Evolutionary conservation across 106 monocot genomes (phyloP).

Genomic region (Dioscorea zingiberensis): DNA sequence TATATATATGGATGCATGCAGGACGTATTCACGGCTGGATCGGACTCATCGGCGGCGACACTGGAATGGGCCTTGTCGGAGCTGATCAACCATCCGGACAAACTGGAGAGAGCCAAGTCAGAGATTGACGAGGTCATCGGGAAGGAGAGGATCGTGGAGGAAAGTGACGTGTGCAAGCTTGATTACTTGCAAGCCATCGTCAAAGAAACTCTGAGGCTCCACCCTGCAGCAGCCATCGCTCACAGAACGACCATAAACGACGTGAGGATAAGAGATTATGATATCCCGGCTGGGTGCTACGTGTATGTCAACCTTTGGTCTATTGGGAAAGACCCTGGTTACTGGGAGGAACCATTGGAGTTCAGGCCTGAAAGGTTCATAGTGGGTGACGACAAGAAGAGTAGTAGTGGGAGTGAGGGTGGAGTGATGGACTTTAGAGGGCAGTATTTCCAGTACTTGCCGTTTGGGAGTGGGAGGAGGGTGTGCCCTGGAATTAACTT

Average conservation of each 20-base stretch:
- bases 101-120: background rate
- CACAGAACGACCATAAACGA: conserved; percentile 8
- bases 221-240: conserved; percentile 21
- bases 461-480: conserved; percentile 50
- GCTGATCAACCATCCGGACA: conserved; percentile 20
- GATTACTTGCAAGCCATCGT: conserved; percentile 32
- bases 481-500: conserved; percentile 34
- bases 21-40: conserved; percentile 31
- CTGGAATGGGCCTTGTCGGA: conserved; percentile 19
- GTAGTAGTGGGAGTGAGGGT: no score
- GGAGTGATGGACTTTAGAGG: conserved; percentile 23
- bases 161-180: conserved; percentile 23
- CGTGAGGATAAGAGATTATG: conserved; percentile 9
- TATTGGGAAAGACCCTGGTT: conserved; percentile 25
- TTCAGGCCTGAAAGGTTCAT: conserved; percentile 16
- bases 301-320: conserved; percentile 34
- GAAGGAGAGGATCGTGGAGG: conserved; percentile 16
- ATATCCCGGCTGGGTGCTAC: conserved; percentile 11
- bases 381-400: no score
- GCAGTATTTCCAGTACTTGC: conserved; percentile 29
- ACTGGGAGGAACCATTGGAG: conserved; percentile 22
- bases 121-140: conserved; percentile 16
- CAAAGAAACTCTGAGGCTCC: conserved; percentile 43
- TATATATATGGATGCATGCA: no score
- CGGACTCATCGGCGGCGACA: conserved; percentile 15